Evolutionary conservation across 371 early-diverging fungal genomes (phyloP).

Genomic region (Mortierella sp.): DNA sequence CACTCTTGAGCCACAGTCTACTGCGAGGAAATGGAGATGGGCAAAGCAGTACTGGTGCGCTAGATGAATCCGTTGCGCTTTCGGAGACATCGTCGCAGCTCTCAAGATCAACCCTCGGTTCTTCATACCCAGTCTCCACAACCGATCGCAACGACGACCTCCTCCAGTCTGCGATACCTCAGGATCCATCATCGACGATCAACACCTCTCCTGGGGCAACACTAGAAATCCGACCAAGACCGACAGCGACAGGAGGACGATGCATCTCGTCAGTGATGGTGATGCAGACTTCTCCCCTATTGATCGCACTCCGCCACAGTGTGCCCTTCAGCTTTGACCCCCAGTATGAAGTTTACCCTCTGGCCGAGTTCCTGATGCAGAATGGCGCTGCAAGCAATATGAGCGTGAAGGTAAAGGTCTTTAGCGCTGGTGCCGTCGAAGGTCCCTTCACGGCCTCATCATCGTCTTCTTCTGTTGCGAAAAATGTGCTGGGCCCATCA

Average conservation of each 20-base stretch:
- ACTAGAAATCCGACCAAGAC: constrained; percentile 1
- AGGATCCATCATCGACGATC: background rate
- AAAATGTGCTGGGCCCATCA: background rate
- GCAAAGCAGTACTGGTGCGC: background rate
- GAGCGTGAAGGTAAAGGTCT: constrained; percentile 43
- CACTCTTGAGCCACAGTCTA: constrained; percentile 3
- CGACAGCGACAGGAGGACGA: background rate
- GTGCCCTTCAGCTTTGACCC: constrained; percentile 42
- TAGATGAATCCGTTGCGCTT: background rate
- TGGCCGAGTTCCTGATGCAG: constrained; percentile 56
- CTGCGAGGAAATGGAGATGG: background rate
- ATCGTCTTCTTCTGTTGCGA: background rate
- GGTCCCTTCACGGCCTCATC: background rate
- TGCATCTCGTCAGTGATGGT: constrained; percentile 37
- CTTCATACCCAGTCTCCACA: constrained; percentile 4
- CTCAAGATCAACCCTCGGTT: constrained; percentile 32
- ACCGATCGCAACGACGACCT: constrained; percentile 11
- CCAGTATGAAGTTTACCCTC: constrained; percentile 48
- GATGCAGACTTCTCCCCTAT: constrained; percentile 54
- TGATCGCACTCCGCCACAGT: constrained; percentile 50
- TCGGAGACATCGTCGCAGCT: constrained; percentile 17
- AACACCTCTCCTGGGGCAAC: background rate
- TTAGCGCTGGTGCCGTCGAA: background rate
- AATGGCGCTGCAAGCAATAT: constrained; percentile 54
- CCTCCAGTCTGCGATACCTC: background rate